phyloP scores from a whole-genome alignment of 192 early-diverging fungal species.

The Linnemannia zychae region DNA sequence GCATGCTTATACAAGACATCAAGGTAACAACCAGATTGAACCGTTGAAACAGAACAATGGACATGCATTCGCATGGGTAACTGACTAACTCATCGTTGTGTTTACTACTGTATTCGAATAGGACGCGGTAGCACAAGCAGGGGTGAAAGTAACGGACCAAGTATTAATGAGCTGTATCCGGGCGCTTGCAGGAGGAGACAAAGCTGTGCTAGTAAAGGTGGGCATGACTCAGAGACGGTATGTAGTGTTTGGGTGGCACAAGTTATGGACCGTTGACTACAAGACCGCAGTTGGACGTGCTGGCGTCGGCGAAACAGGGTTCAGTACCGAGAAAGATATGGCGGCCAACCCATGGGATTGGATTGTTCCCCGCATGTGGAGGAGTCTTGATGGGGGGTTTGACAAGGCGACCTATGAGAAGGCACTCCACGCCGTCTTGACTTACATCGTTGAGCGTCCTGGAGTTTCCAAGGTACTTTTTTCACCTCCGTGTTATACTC shows the following conservation, averaged over 20 bases:
- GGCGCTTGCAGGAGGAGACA: not conserved
- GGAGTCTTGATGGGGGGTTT: slow-evolving; percentile 19
- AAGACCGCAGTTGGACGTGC: not conserved
- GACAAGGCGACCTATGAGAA: slow-evolving; percentile 33
- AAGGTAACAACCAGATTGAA: slow-evolving; percentile 22
- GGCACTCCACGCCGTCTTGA: slow-evolving; percentile 30
- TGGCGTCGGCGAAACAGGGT: not conserved
- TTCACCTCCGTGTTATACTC: not conserved
- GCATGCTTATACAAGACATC: slow-evolving; percentile 25
- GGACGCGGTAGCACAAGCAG: slow-evolving; percentile 1
- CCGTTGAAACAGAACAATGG: not conserved
- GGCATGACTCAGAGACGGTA: slow-evolving; percentile 31
- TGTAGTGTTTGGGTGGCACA: slow-evolving; percentile 40
- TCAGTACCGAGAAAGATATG: not conserved
- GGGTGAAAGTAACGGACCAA: not conserved
- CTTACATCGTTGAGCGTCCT: slow-evolving; percentile 38
- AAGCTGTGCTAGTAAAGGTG: slow-evolving; percentile 19
- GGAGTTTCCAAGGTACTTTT: slow-evolving; percentile 39
- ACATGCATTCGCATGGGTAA: not conserved
- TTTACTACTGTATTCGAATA: not conserved
- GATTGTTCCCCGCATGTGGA: slow-evolving; percentile 40
- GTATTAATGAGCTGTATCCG: slow-evolving; percentile 23
- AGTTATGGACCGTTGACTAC: slow-evolving; percentile 39
- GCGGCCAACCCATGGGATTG: not conserved
- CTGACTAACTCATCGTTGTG: not conserved